Conservation (phyloP, 768 basidiomycete genomes). For the Suillus brevipes region DNA sequence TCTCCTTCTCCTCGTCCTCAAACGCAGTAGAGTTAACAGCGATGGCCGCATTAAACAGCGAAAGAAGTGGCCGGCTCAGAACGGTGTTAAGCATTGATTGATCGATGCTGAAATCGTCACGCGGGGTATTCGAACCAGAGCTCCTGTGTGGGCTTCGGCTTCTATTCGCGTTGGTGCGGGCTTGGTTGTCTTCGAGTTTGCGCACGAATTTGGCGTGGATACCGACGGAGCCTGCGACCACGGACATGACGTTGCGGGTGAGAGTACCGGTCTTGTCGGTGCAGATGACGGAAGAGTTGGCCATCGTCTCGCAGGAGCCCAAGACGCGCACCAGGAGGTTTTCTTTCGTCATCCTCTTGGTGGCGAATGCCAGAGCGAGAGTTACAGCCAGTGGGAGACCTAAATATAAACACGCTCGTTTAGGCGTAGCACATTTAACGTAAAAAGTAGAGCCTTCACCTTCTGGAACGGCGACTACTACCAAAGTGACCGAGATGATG, state of each 20-base stretch:
- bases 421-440: neutral
- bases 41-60: constrained; percentile 82
- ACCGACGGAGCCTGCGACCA: constrained; percentile 94
- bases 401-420: constrained; percentile 25
- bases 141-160: constrained; percentile 35
- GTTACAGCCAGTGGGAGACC: constrained; percentile 95
- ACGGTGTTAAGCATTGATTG: constrained; percentile 64
- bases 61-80: constrained; percentile 58
- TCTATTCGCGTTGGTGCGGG: constrained; percentile 71
- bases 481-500: constrained; percentile 91
- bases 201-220: constrained; percentile 94
- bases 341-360: constrained; percentile 96
- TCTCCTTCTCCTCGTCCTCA: constrained; percentile 70
- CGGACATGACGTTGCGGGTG: constrained; percentile 93
- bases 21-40: constrained; percentile 95
- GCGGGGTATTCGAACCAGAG: constrained; percentile 27
- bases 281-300: constrained; percentile 93
- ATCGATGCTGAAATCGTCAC: constrained; percentile 86
- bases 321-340: constrained; percentile 95
- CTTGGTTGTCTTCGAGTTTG: constrained; percentile 66
- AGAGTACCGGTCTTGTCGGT: constrained; percentile 97
- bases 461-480: constrained; percentile 89
- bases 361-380: constrained; percentile 94
- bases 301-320: constrained; percentile 98
- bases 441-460: constrained; percentile 36